Evolutionary conservation across 2,329 filamentous ascomycete genomes (phyloP).

Genomic region (Diaporthe sp.): DNA sequence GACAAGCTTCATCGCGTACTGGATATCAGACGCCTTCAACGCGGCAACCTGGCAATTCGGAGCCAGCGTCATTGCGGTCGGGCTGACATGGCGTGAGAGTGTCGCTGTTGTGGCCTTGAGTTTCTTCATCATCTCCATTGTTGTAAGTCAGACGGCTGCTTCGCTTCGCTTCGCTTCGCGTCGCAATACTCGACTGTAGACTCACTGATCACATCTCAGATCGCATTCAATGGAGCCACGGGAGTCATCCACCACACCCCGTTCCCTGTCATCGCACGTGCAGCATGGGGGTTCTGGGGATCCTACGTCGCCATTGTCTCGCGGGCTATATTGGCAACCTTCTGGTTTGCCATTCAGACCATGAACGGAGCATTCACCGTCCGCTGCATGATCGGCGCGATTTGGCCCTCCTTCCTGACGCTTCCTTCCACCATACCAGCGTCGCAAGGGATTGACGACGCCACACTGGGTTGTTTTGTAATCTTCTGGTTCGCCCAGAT

Average conservation of each 20-base stretch:
- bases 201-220: conserved; percentile 6
- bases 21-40: conserved; percentile 54
- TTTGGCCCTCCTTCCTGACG: conserved; percentile 57
- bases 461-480: conserved; percentile 45
- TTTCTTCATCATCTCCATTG: conserved; percentile 41
- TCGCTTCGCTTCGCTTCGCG: background rate
- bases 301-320: conserved; percentile 51
- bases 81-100: conserved; percentile 51
- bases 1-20: conserved; percentile 54
- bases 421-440: conserved; percentile 58
- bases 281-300: conserved; percentile 56
- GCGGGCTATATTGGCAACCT: conserved; percentile 53
- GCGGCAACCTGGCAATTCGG: conserved; percentile 53
- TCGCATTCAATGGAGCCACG: conserved; percentile 53
- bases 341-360: conserved; percentile 55
- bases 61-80: conserved; percentile 52
- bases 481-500: conserved; percentile 48
- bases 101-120: conserved; percentile 37
- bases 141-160: conserved; percentile 8
- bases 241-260: conserved; percentile 54
- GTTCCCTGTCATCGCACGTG: conserved; percentile 54
- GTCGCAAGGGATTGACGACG: conserved; percentile 52
- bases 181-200: background rate
- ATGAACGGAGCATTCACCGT: conserved; percentile 46
- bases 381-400: conserved; percentile 45